Percentiles rank a stretch among this genome's conserved stretches.
Conservation (phyloP, 257 asterid genomes). For the Solanum piurae region DNA sequence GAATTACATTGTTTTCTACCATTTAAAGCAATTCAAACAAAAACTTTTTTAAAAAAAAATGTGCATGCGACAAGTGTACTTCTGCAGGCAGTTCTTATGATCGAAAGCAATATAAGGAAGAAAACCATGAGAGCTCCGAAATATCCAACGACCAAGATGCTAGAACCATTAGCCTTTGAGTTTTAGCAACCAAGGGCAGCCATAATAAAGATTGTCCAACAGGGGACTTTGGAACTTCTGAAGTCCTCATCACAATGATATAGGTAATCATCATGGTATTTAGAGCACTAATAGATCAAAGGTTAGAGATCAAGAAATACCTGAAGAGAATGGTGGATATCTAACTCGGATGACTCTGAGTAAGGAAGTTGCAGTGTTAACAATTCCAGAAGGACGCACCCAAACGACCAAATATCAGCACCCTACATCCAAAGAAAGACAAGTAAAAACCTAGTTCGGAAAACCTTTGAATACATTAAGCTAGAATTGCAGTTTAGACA, state of each 20-base stretch:
- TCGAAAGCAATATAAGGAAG: background rate
- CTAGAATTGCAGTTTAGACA: background rate
- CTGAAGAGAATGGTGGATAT: slow-evolving; percentile 42
- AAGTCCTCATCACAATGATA: background rate
- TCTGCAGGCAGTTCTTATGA: background rate
- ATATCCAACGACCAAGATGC: background rate
- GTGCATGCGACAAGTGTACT: background rate
- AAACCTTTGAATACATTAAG: background rate
- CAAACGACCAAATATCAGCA: slow-evolving; percentile 92
- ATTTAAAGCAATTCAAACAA: background rate
- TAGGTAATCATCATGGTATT: background rate
- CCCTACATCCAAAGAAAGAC: slow-evolving; percentile 25
- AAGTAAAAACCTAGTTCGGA: slow-evolving; percentile 3
- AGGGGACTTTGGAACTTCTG: background rate
- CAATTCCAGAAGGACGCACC: slow-evolving; percentile 76
- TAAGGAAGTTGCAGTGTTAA: slow-evolving; percentile 67
- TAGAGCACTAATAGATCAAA: background rate
- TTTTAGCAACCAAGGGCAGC: background rate
- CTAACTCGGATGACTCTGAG: slow-evolving; percentile 39
- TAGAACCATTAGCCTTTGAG: background rate
- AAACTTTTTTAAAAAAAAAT: background rate
- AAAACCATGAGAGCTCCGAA: background rate
- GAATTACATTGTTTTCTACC: background rate
- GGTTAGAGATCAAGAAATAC: slow-evolving; percentile 16
- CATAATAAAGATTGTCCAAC: background rate